phyloP scores from a whole-genome alignment of 2,329 filamentous ascomycete genomes.

The Macrophomina pseudophaseolina region DNA sequence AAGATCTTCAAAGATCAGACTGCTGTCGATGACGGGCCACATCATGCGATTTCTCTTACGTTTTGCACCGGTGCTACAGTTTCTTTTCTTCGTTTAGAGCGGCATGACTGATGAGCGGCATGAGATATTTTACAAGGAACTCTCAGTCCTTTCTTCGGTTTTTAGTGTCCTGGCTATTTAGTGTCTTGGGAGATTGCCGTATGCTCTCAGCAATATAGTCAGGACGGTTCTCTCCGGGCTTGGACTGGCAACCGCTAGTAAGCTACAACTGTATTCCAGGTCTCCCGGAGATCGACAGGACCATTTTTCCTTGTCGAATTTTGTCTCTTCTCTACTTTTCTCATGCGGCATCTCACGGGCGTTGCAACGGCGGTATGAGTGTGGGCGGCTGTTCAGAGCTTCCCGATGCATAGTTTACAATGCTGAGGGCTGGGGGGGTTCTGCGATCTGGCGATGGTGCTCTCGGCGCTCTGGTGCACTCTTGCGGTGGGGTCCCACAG shows the following conservation, averaged over 20 bases:
- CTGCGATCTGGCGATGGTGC: conserved; percentile 20
- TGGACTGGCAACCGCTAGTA: background rate
- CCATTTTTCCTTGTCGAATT: background rate
- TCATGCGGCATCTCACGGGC: conserved; percentile 21
- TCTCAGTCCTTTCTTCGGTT: background rate
- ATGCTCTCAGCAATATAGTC: background rate
- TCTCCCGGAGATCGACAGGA: background rate
- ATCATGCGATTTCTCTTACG: background rate
- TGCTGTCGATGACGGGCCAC: background rate
- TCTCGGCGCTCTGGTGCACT: conserved; percentile 24
- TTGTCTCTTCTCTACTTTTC: background rate
- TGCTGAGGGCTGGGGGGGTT: conserved; percentile 16
- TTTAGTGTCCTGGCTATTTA: background rate
- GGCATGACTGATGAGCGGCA: conserved; percentile 12
- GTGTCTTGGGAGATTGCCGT: no score
- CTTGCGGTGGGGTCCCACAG: background rate
- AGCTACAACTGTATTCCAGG: background rate
- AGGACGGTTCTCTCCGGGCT: background rate
- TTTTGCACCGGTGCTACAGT: background rate
- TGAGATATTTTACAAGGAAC: background rate
- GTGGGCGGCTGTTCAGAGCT: conserved; percentile 17
- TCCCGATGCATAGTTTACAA: conserved; percentile 19
- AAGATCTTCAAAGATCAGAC: background rate
- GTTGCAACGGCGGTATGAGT: conserved; percentile 17
- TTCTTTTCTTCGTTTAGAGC: background rate